These are phyloP conservation scores for Magnaporthiopsis incrustans DNA, from an alignment of 2,329 filamentous ascomycete species.

Conservation along the genomic window DNA sequence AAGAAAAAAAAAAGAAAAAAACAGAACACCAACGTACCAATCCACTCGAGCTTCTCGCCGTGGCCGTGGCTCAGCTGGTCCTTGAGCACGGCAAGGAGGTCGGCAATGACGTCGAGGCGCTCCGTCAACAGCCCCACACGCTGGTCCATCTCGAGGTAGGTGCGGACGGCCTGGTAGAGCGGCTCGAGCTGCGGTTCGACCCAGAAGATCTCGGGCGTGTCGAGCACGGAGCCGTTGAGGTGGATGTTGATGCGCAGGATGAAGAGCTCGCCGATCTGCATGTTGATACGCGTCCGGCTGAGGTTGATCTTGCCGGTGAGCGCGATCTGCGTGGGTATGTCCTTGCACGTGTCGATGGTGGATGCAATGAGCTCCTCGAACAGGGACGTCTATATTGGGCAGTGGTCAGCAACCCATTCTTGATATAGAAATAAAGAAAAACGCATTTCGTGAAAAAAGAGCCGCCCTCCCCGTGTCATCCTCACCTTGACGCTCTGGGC, in stretches of 20 bases:
- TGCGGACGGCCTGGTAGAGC: slow-evolving; percentile 89
- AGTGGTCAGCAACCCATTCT: neutral
- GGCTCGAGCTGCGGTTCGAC: slow-evolving; percentile 94
- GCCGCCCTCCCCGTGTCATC: neutral
- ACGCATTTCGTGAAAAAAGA: too few relatives aligned
- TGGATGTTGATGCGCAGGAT: slow-evolving; percentile 98
- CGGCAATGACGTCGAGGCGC: slow-evolving; percentile 84
- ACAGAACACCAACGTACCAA: slow-evolving; percentile 53
- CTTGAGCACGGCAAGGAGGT: slow-evolving; percentile 85
- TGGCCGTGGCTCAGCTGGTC: slow-evolving; percentile 93
- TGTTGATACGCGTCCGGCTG: slow-evolving; percentile 87
- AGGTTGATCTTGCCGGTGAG: slow-evolving; percentile 87
- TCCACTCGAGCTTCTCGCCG: slow-evolving; percentile 84
- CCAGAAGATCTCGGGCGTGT: slow-evolving; percentile 97
- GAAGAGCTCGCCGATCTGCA: slow-evolving; percentile 98
- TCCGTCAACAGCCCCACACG: slow-evolving; percentile 83
- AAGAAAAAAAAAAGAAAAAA: slow-evolving; percentile 6
- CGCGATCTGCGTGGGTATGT: slow-evolving; percentile 88
- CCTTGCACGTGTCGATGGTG: slow-evolving; percentile 87
- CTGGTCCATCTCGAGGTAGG: slow-evolving; percentile 97
- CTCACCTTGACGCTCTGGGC: slow-evolving; percentile 86
- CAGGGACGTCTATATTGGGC: slow-evolving; percentile 62
- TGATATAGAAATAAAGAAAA: too few relatives aligned
- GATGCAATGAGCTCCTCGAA: slow-evolving; percentile 94
- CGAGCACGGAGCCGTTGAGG: slow-evolving; percentile 89